phyloP scores from a whole-genome alignment of 2,329 filamentous ascomycete genomes.

The Fusarium denticulatum region DNA sequence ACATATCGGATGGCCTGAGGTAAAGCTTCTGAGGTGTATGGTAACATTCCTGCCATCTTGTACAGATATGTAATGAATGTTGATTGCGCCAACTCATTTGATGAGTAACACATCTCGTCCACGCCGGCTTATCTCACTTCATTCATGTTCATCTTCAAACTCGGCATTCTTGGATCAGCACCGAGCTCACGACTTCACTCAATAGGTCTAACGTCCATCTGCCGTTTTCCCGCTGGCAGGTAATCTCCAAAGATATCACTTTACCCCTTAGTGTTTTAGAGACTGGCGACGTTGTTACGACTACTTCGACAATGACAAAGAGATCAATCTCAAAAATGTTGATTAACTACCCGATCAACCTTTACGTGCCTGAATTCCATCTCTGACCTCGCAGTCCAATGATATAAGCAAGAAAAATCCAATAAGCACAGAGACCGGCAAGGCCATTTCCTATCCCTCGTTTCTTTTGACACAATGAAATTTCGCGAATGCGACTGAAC shows the following conservation, averaged over 20 bases:
- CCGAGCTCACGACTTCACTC: not conserved
- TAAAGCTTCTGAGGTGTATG: not conserved
- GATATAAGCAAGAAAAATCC: slow-evolving; percentile 21
- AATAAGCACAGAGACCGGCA: not conserved
- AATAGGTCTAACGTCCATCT: too few relatives aligned
- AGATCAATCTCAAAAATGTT: not conserved
- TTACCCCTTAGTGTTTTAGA: not conserved
- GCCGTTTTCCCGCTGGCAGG: not conserved
- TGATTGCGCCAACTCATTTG: not conserved
- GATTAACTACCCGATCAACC: slow-evolving; percentile 14
- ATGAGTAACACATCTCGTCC: too few relatives aligned
- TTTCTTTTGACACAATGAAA: slow-evolving; percentile 38
- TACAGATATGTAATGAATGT: not conserved
- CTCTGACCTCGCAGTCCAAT: slow-evolving; percentile 24
- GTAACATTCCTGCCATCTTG: not conserved
- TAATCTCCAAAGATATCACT: too few relatives aligned
- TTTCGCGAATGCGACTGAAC: slow-evolving; percentile 13
- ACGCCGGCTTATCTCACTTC: not conserved
- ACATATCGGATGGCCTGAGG: not conserved
- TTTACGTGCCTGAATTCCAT: not conserved
- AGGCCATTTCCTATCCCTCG: not conserved
- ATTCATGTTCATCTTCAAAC: not conserved
- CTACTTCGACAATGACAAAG: not conserved
- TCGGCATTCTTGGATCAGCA: not conserved
- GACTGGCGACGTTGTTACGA: too few relatives aligned